phyloP scores from a whole-genome alignment of 805 yeast species.

The Saccharomyces paradoxus region DNA sequence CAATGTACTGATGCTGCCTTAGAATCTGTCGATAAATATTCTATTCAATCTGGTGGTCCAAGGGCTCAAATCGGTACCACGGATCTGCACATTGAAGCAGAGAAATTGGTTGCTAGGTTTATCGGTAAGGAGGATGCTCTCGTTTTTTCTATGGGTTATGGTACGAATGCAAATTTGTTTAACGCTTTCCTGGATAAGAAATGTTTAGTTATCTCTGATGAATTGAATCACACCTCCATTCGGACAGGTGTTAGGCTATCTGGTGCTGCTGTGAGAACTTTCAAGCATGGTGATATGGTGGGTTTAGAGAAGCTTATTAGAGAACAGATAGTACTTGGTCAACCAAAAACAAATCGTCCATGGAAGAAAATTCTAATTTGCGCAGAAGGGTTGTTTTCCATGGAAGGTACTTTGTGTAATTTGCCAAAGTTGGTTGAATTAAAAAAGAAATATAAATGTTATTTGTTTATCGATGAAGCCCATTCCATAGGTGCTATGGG shows the following conservation, averaged over 20 bases:
- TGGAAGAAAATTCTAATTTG: constrained; percentile 83
- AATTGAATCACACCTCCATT: constrained; percentile 90
- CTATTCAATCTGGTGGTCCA: constrained; percentile 74
- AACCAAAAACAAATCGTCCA: constrained; percentile 90
- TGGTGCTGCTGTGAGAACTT: constrained; percentile 87
- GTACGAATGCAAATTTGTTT: constrained; percentile 86
- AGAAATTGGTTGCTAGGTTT: constrained; percentile 69
- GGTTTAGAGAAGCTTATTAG: constrained; percentile 68
- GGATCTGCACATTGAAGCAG: constrained; percentile 67
- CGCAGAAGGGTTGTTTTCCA: constrained; percentile 86
- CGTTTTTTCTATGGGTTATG: constrained; percentile 89
- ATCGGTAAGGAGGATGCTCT: constrained; percentile 86
- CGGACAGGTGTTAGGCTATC: constrained; percentile 90
- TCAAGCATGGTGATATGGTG: constrained; percentile 85
- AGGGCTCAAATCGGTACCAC: constrained; percentile 68
- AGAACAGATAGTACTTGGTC: constrained; percentile 86
- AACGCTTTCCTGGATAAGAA: constrained; percentile 75
- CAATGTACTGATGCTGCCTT: constrained; percentile 76
- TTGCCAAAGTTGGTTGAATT: constrained; percentile 67
- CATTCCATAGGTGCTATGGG: constrained; percentile 99
- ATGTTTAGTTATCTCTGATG: constrained; percentile 88
- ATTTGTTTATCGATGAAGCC: constrained; percentile 91
- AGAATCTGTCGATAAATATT: constrained; percentile 54
- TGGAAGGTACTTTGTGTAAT: constrained; percentile 87
- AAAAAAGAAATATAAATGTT: constrained; percentile 78